Evolutionary conservation across 2,329 filamentous ascomycete genomes (phyloP).

Genomic region (Epichloe amarillans): DNA sequence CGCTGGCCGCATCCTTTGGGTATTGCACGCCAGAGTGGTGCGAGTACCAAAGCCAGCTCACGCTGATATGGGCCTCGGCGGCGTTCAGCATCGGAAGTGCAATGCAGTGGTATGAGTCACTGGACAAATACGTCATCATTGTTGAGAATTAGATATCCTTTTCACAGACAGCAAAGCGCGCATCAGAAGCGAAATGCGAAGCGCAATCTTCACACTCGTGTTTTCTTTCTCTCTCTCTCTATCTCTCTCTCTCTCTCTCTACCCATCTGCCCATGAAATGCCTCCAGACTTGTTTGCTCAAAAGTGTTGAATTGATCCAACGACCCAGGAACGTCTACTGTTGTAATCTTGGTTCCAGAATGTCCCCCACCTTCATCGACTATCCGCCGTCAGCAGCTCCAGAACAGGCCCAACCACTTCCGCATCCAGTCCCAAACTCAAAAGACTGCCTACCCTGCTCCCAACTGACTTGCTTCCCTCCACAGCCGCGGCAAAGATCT

Average conservation of each 20-base stretch:
- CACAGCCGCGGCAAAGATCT: background rate
- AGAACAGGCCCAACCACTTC: slow-evolving; percentile 1
- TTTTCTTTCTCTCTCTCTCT: background rate
- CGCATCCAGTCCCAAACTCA: slow-evolving; percentile 2
- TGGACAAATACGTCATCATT: slow-evolving; percentile 10
- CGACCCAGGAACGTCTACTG: too few relatives aligned
- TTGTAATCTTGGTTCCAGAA: too few relatives aligned
- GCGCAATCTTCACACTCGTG: background rate
- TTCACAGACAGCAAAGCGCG: too few relatives aligned
- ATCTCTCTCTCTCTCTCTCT: background rate
- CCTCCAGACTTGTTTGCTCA: too few relatives aligned
- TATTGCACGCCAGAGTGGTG: slow-evolving; percentile 24
- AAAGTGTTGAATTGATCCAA: background rate
- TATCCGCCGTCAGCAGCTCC: slow-evolving; percentile 3
- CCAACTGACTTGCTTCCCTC: background rate
- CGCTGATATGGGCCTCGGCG: slow-evolving; percentile 13
- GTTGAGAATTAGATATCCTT: background rate
- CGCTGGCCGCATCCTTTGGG: slow-evolving; percentile 40
- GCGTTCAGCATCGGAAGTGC: slow-evolving; percentile 10
- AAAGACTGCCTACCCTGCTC: slow-evolving; percentile 1
- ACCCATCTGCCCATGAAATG: too few relatives aligned
- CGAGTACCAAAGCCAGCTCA: slow-evolving; percentile 29
- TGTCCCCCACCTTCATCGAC: background rate
- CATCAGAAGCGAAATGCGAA: background rate
- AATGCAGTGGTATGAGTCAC: slow-evolving; percentile 12